Conservation (phyloP, 805 yeast genomes). For the Nakazawaea pomicola region DNA sequence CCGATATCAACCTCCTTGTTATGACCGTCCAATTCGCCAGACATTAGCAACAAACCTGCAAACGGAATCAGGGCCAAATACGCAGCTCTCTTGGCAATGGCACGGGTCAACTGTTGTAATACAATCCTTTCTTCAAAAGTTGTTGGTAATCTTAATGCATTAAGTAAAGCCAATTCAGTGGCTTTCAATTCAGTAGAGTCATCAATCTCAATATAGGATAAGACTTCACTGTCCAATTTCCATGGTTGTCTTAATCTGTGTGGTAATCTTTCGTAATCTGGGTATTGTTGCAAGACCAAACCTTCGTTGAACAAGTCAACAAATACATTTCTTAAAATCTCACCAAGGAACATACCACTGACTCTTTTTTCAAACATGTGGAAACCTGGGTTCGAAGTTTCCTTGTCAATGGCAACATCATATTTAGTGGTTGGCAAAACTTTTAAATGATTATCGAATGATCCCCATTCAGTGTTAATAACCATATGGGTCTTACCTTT, state of each 20-base stretch:
- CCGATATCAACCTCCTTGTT: constrained; percentile 87
- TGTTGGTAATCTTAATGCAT: constrained; percentile 66
- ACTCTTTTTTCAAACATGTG: constrained; percentile 93
- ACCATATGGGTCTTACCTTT: constrained; percentile 68
- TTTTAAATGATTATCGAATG: constrained; percentile 80
- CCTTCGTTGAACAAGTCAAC: constrained; percentile 60
- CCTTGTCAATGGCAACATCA: constrained; percentile 66
- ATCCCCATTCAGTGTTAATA: constrained; percentile 97
- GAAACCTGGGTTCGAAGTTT: constrained; percentile 76
- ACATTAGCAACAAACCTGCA: constrained; percentile 70
- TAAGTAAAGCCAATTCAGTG: constrained; percentile 63
- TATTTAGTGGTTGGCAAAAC: constrained; percentile 74
- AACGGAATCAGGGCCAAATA: constrained; percentile 83
- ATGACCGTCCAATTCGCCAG: constrained; percentile 57
- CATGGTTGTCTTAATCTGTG: constrained; percentile 74
- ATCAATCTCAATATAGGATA: constrained; percentile 83
- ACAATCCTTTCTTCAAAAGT: constrained; percentile 65
- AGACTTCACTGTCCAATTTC: constrained; percentile 75
- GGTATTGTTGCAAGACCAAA: constrained; percentile 53
- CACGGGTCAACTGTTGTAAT: constrained; percentile 68
- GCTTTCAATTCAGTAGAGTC: constrained; percentile 67
- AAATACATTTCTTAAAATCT: constrained; percentile 69
- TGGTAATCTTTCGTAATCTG: constrained; percentile 36
- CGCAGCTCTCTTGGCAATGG: constrained; percentile 87
- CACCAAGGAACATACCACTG: constrained; percentile 91